Percentiles rank a stretch among this genome's conserved stretches.
Evolutionary conservation across 202 grass and related monocot genomes (phyloP).

Genomic region (Miscanthus sacchariflorus): DNA sequence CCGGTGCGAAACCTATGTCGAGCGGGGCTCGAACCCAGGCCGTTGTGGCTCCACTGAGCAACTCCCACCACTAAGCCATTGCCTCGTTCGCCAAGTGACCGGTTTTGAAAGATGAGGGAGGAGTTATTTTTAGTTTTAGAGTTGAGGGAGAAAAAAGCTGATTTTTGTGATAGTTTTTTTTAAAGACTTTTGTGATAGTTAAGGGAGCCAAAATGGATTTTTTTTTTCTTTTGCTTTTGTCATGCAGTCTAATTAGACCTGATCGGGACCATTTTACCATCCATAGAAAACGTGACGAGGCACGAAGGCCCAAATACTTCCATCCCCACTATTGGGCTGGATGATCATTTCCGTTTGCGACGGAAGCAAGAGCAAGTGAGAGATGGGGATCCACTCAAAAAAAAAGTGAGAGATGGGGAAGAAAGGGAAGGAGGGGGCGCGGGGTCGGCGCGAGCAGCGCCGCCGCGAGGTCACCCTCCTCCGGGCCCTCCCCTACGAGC

Average conservation of each 20-base stretch:
- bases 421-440: slow-evolving; percentile 74
- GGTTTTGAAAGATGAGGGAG: too few species aligned
- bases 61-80: too few species aligned
- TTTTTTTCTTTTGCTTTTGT: too few species aligned
- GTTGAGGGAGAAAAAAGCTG: too few species aligned
- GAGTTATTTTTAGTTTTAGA: too few species aligned
- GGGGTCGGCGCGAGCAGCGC: slow-evolving; percentile 71
- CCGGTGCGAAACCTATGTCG: too few species aligned
- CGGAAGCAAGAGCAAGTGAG: not conserved
- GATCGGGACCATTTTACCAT: not conserved
- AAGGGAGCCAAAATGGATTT: too few species aligned
- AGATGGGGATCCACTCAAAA: slow-evolving; percentile 54
- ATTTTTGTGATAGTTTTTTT: too few species aligned
- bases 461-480: slow-evolving; percentile 68
- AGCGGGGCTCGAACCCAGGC: too few species aligned
- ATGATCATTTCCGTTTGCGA: not conserved
- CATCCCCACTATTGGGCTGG: not conserved
- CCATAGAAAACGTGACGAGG: not conserved
- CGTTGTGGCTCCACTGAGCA: too few species aligned
- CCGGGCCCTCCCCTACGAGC: slow-evolving; percentile 65
- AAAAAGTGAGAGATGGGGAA: slow-evolving; percentile 58
- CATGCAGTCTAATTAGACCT: not conserved
- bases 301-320: not conserved
- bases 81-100: too few species aligned
- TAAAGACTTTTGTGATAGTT: too few species aligned